Conservation (phyloP, 2,329 filamentous ascomycete genomes). For the Periconia macrospinosa region DNA sequence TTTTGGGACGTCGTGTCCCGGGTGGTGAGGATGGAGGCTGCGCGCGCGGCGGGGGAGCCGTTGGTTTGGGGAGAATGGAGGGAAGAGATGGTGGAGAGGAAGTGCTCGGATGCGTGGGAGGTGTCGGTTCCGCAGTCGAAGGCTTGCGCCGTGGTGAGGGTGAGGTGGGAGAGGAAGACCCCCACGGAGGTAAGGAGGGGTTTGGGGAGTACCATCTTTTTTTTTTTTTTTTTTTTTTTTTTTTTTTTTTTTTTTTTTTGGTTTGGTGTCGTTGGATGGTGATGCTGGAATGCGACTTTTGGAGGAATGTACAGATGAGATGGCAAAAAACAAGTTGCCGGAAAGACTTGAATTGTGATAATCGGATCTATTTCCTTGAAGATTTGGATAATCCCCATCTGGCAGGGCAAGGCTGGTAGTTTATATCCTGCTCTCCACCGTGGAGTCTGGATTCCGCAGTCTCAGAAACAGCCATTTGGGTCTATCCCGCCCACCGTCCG, state of each 20-base stretch:
- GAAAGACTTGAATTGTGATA: background rate
- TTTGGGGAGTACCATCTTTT: slow-evolving; percentile 22
- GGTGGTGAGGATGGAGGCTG: slow-evolving; percentile 14
- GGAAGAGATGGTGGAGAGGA: slow-evolving; percentile 40
- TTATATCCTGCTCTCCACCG: slow-evolving; percentile 30
- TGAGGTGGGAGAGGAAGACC: slow-evolving; percentile 13
- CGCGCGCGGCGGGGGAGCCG: slow-evolving; percentile 30
- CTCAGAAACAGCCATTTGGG: slow-evolving; percentile 29
- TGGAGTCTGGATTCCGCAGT: slow-evolving; percentile 36
- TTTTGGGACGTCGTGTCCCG: slow-evolving; percentile 8
- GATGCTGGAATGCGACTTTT: slow-evolving; percentile 3
- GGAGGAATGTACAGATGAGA: slow-evolving; percentile 20
- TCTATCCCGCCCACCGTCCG: slow-evolving; percentile 23
- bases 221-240: background rate
- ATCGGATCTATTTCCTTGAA: slow-evolving; percentile 9
- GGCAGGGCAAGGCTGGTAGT: slow-evolving; percentile 15
- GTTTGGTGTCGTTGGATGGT: no score
- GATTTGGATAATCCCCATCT: slow-evolving; percentile 5
- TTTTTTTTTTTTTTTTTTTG: background rate
- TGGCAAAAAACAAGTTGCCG: background rate
- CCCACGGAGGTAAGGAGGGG: slow-evolving; percentile 35
- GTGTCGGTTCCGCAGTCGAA: slow-evolving; percentile 49
- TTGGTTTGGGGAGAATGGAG: slow-evolving; percentile 33
- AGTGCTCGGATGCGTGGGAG: slow-evolving; percentile 40
- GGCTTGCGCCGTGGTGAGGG: slow-evolving; percentile 15